These are phyloP conservation scores for Cryptococcus sp. DNA, from an alignment of 1,284 basidiomycete genomes.

Conservation along the genomic window DNA sequence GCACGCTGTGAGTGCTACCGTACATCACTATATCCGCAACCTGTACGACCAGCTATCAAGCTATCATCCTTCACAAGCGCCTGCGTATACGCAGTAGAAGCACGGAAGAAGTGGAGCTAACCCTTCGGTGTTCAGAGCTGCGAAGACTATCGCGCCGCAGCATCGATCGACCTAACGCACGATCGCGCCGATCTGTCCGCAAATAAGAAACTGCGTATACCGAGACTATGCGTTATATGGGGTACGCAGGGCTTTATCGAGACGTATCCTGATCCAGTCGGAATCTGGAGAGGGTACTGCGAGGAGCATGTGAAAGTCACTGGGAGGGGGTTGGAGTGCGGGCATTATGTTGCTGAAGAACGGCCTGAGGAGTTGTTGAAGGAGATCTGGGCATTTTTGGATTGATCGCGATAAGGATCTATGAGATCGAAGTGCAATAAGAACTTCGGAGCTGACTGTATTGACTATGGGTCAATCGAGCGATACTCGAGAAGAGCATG, in stretches of 20 bases:
- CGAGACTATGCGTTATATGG: slow-evolving; percentile 43
- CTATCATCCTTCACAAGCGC: no score
- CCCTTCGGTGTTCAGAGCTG: slow-evolving; percentile 28
- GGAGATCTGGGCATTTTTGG: slow-evolving; percentile 25
- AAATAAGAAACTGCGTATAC: slow-evolving; percentile 38
- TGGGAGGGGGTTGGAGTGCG: slow-evolving; percentile 38
- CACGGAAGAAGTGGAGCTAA: no score
- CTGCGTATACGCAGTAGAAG: background rate
- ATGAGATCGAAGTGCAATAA: no score
- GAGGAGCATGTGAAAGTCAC: slow-evolving; percentile 25
- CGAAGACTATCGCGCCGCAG: slow-evolving; percentile 54
- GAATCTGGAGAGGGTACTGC: slow-evolving; percentile 42
- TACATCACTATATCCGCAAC: no score
- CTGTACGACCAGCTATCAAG: no score
- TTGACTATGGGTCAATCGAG: no score
- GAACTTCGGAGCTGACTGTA: no score
- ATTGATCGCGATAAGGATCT: background rate
- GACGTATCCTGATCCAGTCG: slow-evolving; percentile 30
- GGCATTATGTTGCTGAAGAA: slow-evolving; percentile 54
- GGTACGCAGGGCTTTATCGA: slow-evolving; percentile 49
- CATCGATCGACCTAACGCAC: slow-evolving; percentile 47
- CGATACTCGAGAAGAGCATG: no score
- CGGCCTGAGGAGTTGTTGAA: slow-evolving; percentile 33
- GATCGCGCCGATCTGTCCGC: slow-evolving; percentile 38
- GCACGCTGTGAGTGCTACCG: slow-evolving; percentile 31